Percentiles rank a stretch among this genome's conserved stretches.
Evolutionary conservation across 495 filamentous ascomycete genomes (phyloP).

Genomic region (Evansstolkia leycettana): DNA sequence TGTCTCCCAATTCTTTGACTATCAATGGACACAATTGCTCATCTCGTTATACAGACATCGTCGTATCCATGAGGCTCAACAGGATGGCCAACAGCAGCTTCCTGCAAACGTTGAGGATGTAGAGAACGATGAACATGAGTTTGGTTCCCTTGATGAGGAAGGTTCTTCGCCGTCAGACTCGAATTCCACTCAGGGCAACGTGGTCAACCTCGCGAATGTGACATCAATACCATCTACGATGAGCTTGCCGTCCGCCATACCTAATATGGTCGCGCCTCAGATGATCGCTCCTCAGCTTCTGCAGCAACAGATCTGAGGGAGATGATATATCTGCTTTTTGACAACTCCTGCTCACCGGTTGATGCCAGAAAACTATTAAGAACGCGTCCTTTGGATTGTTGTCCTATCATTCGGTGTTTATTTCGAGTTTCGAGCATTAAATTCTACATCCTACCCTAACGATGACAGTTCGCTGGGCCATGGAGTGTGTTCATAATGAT

Average conservation of each 20-base stretch:
- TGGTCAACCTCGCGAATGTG: slow-evolving; percentile 15
- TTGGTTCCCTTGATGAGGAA: slow-evolving; percentile 63
- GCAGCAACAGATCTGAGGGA: slow-evolving; percentile 36
- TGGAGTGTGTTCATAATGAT: no score
- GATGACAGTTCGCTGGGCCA: no score
- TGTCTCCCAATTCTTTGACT: slow-evolving; percentile 20
- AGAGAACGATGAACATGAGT: slow-evolving; percentile 61
- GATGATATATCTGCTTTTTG: slow-evolving; percentile 4
- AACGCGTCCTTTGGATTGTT: no score
- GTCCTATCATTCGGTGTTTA: no score
- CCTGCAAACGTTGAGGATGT: slow-evolving; percentile 57
- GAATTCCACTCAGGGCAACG: slow-evolving; percentile 7
- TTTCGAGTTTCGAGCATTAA: no score
- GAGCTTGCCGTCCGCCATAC: slow-evolving; percentile 25
- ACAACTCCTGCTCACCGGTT: no score
- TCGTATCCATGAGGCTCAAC: slow-evolving; percentile 79
- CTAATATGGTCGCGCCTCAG: slow-evolving; percentile 24
- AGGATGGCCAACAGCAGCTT: slow-evolving; percentile 52
- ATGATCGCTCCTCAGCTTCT: slow-evolving; percentile 36
- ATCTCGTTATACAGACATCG: slow-evolving; percentile 58
- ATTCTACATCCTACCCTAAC: no score
- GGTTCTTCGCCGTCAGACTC: slow-evolving; percentile 43
- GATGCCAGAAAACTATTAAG: no score
- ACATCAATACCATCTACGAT: slow-evolving; percentile 27
- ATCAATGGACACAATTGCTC: slow-evolving; percentile 11